A percentile compares a stretch with the other conserved stretches of the same genome.
Evolutionary conservation across 208 protist species (phyloP).

Genomic region (Leishmania aethiopica): DNA sequence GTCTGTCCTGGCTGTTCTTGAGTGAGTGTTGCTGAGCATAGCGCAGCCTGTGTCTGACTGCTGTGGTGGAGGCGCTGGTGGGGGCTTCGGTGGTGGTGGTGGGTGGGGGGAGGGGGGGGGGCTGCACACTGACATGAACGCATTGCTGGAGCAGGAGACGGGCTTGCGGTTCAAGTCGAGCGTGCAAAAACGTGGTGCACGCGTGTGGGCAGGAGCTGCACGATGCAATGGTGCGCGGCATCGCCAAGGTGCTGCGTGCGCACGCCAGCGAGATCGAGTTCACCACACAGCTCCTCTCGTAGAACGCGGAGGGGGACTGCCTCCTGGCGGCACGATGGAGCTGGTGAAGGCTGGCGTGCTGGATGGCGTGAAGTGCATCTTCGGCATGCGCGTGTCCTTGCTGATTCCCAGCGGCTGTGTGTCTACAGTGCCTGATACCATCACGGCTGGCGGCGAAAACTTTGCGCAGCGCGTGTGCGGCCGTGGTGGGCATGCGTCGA

Average conservation of each 20-base stretch:
- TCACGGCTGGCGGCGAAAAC: slow-evolving; percentile 25
- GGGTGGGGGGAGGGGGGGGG: too few relatives aligned
- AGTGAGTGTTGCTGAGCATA: slow-evolving; percentile 32
- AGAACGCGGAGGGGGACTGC: slow-evolving; percentile 48
- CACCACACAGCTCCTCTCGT: slow-evolving; percentile 53
- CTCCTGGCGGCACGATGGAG: slow-evolving; percentile 45
- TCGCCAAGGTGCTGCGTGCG: slow-evolving; percentile 23
- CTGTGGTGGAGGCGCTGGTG: slow-evolving; percentile 58
- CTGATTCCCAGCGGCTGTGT: slow-evolving; percentile 20
- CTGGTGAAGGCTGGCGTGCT: slow-evolving; percentile 42
- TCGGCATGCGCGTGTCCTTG: slow-evolving; percentile 39
- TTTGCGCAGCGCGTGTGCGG: slow-evolving; percentile 54
- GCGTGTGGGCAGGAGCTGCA: slow-evolving; percentile 63
- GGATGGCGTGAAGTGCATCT: slow-evolving; percentile 49
- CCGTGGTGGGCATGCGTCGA: background rate
- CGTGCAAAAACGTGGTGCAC: slow-evolving; percentile 48
- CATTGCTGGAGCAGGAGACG: slow-evolving; percentile 52
- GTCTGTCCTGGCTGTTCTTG: slow-evolving; percentile 35
- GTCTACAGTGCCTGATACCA: slow-evolving; percentile 13
- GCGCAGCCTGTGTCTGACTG: slow-evolving; percentile 40
- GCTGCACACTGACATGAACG: slow-evolving; percentile 71
- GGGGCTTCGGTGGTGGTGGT: slow-evolving; percentile 32
- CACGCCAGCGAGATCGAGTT: slow-evolving; percentile 39
- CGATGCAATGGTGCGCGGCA: slow-evolving; percentile 41
- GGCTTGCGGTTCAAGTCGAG: slow-evolving; percentile 53